Evolutionary conservation across 345 rosid genomes (phyloP).

Genomic region (Salix suchowensis): DNA sequence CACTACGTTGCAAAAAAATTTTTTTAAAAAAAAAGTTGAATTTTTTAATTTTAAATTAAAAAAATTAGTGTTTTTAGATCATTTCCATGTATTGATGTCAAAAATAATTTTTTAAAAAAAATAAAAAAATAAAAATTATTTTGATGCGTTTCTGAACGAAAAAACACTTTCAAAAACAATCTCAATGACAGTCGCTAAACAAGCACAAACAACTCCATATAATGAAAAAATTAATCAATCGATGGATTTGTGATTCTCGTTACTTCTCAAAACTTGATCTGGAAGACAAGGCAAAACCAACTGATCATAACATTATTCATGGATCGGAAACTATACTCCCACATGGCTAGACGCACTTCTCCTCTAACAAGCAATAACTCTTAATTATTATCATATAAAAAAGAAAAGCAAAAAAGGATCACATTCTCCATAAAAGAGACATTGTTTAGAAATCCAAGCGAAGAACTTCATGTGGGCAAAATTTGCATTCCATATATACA

Average conservation of each 20-base stretch:
- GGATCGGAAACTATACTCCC: neutral
- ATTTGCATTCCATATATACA: constrained; percentile 1
- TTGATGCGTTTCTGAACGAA: no score
- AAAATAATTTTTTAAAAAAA: no score
- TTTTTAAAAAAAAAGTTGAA: no score
- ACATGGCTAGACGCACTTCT: neutral
- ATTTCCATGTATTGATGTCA: no score
- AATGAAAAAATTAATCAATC: neutral
- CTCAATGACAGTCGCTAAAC: no score
- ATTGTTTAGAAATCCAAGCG: constrained; percentile 8
- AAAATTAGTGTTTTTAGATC: no score
- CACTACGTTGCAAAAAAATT: no score
- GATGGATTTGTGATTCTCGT: neutral
- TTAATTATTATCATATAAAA: neutral
- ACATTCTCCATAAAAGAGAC: neutral
- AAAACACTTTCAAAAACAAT: no score
- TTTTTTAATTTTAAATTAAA: no score
- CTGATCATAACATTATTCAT: neutral
- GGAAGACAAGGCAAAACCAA: neutral
- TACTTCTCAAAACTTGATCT: no score
- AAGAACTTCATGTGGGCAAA: constrained; percentile 10
- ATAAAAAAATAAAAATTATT: no score
- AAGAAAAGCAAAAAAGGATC: neutral
- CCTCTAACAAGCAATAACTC: neutral
- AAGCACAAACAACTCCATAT: neutral